Conservation (phyloP, 768 basidiomycete species). For the Trichaptum fuscoviolaceum region DNA sequence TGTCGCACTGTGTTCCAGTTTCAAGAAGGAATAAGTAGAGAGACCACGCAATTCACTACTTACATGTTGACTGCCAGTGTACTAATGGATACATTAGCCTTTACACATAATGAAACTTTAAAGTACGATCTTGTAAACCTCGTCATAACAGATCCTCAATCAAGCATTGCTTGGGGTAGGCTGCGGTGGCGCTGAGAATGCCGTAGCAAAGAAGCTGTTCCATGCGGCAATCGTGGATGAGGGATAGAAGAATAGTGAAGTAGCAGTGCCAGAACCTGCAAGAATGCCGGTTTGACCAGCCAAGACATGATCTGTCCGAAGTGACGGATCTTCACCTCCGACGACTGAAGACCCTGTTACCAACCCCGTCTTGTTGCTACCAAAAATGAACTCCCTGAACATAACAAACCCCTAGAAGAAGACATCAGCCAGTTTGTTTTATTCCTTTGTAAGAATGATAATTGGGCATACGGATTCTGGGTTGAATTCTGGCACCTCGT, state of each 20-base stretch:
- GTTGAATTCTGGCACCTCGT: slow-evolving; percentile 31
- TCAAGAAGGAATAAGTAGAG: no score
- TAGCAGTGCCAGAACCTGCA: slow-evolving; percentile 36
- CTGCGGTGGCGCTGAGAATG: slow-evolving; percentile 2
- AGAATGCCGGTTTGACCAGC: slow-evolving; percentile 52
- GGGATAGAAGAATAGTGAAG: slow-evolving; percentile 21
- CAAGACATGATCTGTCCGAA: slow-evolving; percentile 39
- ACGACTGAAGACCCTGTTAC: slow-evolving; percentile 37
- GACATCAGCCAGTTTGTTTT: neutral
- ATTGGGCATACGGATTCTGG: slow-evolving; percentile 44
- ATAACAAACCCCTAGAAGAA: slow-evolving; percentile 50
- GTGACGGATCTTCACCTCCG: slow-evolving; percentile 45
- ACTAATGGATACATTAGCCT: no score
- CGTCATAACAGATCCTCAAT: neutral
- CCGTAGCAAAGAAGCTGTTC: slow-evolving; percentile 24
- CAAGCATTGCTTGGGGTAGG: neutral
- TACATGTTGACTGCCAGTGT: no score
- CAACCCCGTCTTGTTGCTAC: slow-evolving; percentile 53
- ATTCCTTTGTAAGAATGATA: slow-evolving; percentile 13
- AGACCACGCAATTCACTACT: no score
- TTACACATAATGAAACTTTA: no score
- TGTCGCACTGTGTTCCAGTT: no score
- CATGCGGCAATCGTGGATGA: slow-evolving; percentile 28
- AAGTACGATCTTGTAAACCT: no score
- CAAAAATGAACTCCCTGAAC: slow-evolving; percentile 62